phyloP scores from a whole-genome alignment of 768 basidiomycete species.

The Lanmaoa rubissima region DNA sequence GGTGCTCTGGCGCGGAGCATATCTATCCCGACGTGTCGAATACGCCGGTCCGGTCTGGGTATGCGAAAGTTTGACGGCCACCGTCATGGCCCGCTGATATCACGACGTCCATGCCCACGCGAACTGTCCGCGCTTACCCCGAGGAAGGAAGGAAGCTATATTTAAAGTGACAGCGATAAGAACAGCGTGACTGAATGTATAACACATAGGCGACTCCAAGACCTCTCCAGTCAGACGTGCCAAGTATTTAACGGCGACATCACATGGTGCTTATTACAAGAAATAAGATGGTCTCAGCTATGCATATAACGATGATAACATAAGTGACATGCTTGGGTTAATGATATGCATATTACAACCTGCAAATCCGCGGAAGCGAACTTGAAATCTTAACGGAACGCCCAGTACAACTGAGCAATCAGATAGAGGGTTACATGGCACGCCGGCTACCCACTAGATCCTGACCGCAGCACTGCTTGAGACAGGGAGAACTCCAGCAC shows the following conservation, averaged over 20 bases:
- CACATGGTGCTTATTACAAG: conserved; percentile 1
- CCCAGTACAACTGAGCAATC: background rate
- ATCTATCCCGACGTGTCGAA: background rate
- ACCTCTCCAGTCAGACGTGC: background rate
- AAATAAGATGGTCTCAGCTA: background rate
- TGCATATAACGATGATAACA: conserved; percentile 9
- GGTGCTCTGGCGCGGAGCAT: conserved; percentile 3
- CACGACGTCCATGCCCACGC: background rate
- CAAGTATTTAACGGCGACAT: background rate
- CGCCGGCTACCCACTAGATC: background rate
- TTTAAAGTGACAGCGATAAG: conserved; percentile 2
- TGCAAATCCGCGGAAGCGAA: conserved; percentile 4
- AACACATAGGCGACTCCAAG: background rate
- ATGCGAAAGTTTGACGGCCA: background rate
- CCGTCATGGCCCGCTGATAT: background rate
- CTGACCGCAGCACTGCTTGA: background rate
- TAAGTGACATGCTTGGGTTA: conserved; percentile 7
- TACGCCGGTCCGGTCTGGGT: background rate
- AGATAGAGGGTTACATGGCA: background rate
- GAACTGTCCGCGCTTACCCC: background rate
- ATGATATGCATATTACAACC: conserved; percentile 7
- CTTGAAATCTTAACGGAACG: background rate
- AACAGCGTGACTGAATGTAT: background rate
- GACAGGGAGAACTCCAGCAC: background rate
- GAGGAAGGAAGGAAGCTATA: background rate